These are phyloP conservation scores for Pythium aphanidermatum DNA, from an alignment of 352 stramenopile genomes.

Conservation along the genomic window DNA sequence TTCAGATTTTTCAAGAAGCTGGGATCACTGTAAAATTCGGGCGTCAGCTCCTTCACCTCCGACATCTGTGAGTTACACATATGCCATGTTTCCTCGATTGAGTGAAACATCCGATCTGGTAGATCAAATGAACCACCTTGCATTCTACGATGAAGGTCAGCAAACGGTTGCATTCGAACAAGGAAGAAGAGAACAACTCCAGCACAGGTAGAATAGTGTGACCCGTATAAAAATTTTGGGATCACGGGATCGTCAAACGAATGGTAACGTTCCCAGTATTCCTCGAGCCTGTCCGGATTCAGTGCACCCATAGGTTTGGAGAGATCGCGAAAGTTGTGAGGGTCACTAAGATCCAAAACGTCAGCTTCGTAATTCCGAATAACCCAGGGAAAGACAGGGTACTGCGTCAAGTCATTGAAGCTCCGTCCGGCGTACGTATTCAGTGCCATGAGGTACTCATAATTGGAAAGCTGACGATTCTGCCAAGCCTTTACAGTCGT, in stretches of 20 bases:
- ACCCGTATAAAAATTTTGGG: constrained; percentile 86
- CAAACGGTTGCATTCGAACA: constrained; percentile 97
- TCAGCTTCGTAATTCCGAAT: constrained; percentile 72
- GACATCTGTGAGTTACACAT: constrained; percentile 97
- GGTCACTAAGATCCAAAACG: constrained; percentile 76
- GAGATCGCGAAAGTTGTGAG: constrained; percentile 94
- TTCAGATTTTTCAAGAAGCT: constrained; percentile 97
- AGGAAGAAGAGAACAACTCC: constrained; percentile 99
- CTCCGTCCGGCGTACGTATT: constrained; percentile 88
- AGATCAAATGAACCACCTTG: constrained; percentile 98
- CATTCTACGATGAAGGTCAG: constrained; percentile 94
- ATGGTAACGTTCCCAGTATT: constrained; percentile 96
- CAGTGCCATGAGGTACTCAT: constrained; percentile 96
- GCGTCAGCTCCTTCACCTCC: constrained; percentile 99
- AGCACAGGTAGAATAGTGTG: constrained; percentile 96
- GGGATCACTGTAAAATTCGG: constrained; percentile 95
- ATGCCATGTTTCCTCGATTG: constrained; percentile 93
- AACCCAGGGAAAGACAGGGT: constrained; percentile 94
- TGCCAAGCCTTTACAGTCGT: constrained; percentile 77
- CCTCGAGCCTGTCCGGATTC: constrained; percentile 88
- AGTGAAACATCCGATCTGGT: constrained; percentile 96
- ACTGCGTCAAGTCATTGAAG: constrained; percentile 94
- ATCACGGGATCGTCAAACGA: constrained; percentile 87
- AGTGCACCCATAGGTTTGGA: constrained; percentile 97
- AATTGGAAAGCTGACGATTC: constrained; percentile 80